Conservation (phyloP, 2,329 filamentous ascomycete species). For the Alternaria sp. region DNA sequence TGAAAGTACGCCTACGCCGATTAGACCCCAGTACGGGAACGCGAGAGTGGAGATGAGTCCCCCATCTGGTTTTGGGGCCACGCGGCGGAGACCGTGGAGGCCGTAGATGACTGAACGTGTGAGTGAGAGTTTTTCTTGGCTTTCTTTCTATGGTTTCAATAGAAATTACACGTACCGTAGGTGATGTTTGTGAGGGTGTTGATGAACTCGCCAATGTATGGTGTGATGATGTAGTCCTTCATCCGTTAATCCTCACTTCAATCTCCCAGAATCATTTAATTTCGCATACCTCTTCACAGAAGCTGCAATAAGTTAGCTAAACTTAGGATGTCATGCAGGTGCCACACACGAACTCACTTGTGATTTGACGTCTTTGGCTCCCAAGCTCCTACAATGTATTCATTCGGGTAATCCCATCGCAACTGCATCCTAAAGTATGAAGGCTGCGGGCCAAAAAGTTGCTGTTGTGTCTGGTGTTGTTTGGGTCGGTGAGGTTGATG, state of each 20-base stretch:
- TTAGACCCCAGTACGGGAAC: conserved; percentile 56
- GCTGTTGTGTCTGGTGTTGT: not conserved
- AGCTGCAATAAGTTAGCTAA: conserved; percentile 37
- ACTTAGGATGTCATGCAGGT: conserved; percentile 11
- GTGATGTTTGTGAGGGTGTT: conserved; percentile 63
- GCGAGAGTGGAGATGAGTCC: conserved; percentile 45
- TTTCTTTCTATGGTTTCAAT: not conserved
- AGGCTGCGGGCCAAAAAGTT: not conserved
- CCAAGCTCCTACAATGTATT: conserved; percentile 35
- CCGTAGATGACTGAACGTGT: conserved; percentile 47
- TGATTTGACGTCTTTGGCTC: conserved; percentile 45
- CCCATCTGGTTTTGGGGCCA: conserved; percentile 36
- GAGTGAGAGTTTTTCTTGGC: not conserved
- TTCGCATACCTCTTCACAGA: conserved; percentile 47
- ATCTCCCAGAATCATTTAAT: not conserved
- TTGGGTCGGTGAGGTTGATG: not conserved
- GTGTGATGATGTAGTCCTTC: conserved; percentile 63
- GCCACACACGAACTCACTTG: conserved; percentile 38
- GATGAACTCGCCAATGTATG: conserved; percentile 63
- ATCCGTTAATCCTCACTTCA: not conserved
- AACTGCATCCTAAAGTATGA: conserved; percentile 30
- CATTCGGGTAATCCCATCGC: conserved; percentile 38
- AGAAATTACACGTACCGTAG: conserved; percentile 53
- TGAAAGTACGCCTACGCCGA: conserved; percentile 54
- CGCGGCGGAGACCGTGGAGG: conserved; percentile 43